Evolutionary conservation across 805 yeast genomes (phyloP).

Genomic region (Suhomyces sp.): DNA sequence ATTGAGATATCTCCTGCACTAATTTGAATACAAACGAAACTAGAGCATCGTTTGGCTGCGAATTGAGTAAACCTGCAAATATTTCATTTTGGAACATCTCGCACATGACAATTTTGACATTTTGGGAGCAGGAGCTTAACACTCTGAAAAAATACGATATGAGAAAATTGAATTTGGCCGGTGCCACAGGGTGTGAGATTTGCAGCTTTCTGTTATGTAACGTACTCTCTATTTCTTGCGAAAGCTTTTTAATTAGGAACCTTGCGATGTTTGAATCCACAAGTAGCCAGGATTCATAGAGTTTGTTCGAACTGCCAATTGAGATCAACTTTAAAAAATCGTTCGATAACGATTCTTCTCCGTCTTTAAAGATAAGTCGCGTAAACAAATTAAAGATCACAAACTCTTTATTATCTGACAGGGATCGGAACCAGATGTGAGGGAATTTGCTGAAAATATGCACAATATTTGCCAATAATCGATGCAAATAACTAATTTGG

Average conservation of each 20-base stretch:
- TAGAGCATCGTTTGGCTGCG: not conserved
- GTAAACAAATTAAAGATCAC: not conserved
- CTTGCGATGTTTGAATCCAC: not conserved
- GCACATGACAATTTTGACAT: not conserved
- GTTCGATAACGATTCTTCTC: not conserved
- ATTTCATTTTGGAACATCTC: not conserved
- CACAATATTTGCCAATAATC: not conserved
- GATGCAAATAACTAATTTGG: not conserved
- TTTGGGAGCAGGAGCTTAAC: not conserved
- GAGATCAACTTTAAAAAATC: not conserved
- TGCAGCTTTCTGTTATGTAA: not conserved
- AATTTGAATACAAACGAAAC: not conserved
- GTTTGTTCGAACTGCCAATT: not conserved
- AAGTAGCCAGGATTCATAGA: not conserved
- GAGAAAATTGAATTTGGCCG: not conserved
- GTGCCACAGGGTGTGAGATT: not conserved
- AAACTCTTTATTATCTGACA: not conserved
- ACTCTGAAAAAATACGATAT: not conserved
- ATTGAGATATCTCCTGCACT: not conserved
- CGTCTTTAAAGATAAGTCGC: not conserved
- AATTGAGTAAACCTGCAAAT: not conserved
- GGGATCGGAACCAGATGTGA: not conserved
- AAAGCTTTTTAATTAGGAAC: not conserved
- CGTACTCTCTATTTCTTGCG: not conserved
- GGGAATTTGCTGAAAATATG: not conserved